Evolutionary conservation across 1,284 basidiomycete genomes (phyloP).

Genomic region (Athelia sp.): DNA sequence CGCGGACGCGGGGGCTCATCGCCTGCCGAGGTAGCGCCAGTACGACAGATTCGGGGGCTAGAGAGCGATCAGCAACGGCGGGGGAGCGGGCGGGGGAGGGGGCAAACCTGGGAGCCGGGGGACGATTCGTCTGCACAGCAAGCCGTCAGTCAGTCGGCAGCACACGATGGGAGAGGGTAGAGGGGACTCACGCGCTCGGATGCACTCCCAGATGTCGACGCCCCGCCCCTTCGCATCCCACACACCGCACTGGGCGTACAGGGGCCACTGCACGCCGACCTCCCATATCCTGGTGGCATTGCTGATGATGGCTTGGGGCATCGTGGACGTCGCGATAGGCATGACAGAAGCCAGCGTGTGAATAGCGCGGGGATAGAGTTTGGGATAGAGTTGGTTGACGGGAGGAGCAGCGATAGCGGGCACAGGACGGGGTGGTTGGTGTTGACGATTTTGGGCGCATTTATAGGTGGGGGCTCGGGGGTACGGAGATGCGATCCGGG

Average conservation of each 20-base stretch:
- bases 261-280: conserved; percentile 53
- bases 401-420: no score
- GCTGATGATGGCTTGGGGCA: conserved; percentile 40
- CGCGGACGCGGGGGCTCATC: conserved; percentile 30
- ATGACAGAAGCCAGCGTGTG: no score
- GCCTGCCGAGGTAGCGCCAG: conserved; percentile 63
- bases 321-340: no score
- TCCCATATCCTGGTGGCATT: conserved; percentile 70
- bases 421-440: no score
- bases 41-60: conserved; percentile 58
- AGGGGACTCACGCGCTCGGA: conserved; percentile 51
- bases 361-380: no score
- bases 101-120: conserved; percentile 42
- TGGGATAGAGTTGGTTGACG: no score
- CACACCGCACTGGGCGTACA: conserved; percentile 60
- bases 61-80: conserved; percentile 6
- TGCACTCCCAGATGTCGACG: conserved; percentile 70
- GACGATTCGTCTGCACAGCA: conserved; percentile 50
- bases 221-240: conserved; percentile 60
- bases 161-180: conserved; percentile 3
- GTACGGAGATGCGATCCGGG: no score
- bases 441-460: no score
- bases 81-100: conserved; percentile 5
- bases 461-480: no score
- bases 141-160: conserved; percentile 4